Base-by-base conservation (phyloP, 2,329 filamentous ascomycete genomes). In the Metarhizium brunneum region DNA sequence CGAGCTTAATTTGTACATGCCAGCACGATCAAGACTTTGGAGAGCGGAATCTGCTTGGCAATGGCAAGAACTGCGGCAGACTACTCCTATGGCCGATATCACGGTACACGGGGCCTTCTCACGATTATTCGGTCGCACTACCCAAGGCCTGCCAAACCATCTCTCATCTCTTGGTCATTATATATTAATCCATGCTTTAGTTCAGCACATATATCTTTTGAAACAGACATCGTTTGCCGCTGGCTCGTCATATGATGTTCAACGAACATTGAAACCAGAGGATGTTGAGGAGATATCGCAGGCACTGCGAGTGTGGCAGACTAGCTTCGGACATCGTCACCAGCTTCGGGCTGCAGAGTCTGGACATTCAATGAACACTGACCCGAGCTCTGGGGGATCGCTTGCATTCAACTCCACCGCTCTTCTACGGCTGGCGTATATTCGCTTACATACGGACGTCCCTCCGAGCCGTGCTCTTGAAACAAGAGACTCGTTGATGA, bases 131-230 rank as follows among this genome's bases (percentile, higher is more conserved):
- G 74, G 79, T 30, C 76, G 82, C 40, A 70, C 74, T 3, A 71
- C 73, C 1, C 75, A 80, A 58, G 73, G 71, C 0, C 71, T 79
- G 1, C 76, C 76, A 1, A 68, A 74, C 0, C 75, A 77, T 48
- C 72, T 82, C 55, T 82, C 81, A 0, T 82, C 83, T 0, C 69
- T 87, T 6, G 86, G 85, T 1, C 86, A 86, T 62, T 88, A 90
- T 60, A 79, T 88, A 7, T 73, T 90, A 38, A 85, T 90, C 3
- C 85, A 89, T 63, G 85, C 85, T 3, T 67, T 90, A 29, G 78
- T 89, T 11, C 86, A 90, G 62, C 85, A 88, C 58, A 84, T 90
- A 16, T 89, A 85, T 65, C 74, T 88, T 42, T 68, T 87, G 25
- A 86, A 86, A 61, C 82, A 86, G 63, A 83, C 81, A 0, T 81